Conservation (phyloP, 164 flowering plant genomes). For the Dillenia suffruticosa region DNA sequence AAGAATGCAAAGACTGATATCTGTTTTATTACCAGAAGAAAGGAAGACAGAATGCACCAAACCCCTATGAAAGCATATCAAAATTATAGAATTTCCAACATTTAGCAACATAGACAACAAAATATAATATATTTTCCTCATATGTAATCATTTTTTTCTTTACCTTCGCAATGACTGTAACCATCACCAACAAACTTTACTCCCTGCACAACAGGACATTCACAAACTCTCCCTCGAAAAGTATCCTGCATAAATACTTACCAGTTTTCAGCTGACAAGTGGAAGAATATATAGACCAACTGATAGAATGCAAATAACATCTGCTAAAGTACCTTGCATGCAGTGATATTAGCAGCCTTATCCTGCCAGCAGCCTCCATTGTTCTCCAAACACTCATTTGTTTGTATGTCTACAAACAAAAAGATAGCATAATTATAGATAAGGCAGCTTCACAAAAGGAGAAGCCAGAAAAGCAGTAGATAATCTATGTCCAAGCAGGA, state of each 20-base stretch:
- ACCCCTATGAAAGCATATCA: no score
- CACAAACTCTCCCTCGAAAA: slow-evolving; percentile 92
- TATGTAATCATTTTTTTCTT: neutral
- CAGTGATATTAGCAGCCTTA: slow-evolving; percentile 64
- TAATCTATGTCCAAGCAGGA: no score
- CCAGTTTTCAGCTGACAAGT: no score
- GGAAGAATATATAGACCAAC: neutral
- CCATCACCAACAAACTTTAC: slow-evolving; percentile 91
- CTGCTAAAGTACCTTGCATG: slow-evolving; percentile 67
- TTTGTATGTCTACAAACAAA: slow-evolving; percentile 57
- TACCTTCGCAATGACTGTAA: slow-evolving; percentile 90
- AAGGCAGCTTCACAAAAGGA: neutral
- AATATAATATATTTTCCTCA: no score
- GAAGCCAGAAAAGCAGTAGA: no score
- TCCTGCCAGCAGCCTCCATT: slow-evolving; percentile 97
- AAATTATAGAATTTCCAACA: no score
- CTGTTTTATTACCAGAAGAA: no score
- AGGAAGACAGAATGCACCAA: no score
- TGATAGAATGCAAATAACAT: neutral
- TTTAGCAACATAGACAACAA: no score
- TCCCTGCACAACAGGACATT: slow-evolving; percentile 83
- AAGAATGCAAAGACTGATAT: no score
- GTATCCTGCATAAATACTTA: slow-evolving; percentile 55
- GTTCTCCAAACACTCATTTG: slow-evolving; percentile 84
- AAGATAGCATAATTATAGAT: neutral